Base-by-base conservation (phyloP, 2,329 filamentous ascomycete genomes). In the Periconia sp. region DNA sequence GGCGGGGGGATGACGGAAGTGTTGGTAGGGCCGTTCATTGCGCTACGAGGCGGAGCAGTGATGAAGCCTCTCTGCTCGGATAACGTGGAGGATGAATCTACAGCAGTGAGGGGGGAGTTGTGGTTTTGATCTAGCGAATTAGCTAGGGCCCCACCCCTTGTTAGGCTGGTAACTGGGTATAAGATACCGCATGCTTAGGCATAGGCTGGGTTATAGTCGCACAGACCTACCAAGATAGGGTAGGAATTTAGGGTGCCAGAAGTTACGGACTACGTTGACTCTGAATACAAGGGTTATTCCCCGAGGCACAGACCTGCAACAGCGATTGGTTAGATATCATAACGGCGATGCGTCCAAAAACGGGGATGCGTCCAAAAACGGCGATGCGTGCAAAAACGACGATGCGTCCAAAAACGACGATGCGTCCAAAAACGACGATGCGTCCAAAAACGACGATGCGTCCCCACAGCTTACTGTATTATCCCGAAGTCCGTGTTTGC, bases 1-100 rank as follows among this genome's bases (percentile, higher is more conserved):
- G 35, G 35, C 13, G 35, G 23, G 4, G 13, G 23, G 35, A 29
- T 29, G 23, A 38, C 23, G 24, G 35, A 15, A 18, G 16, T 38
- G 12, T 19, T 22, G 16, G 13, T 38, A 23, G 23, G 35, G 24
- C 30, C 35, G 24, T 15, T 23, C 23, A 29, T 29, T n/a, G n/a
- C n/a, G 15, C 18, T 30, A 26, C 16, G 16, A 23, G 21, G 21
- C 21, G 35, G 21, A 13, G 35, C 13, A 25, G 29, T 32, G 29
- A 5, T 32, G 29, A 15, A 10, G 29, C 29, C 13, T 17, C 29
- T 32, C 29, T 32, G 29, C 8, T 32, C 5, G 4, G 13, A 32
- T 10, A 32, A 32, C 15, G 29, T 32, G 29, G 29, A 5, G 29
- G 19, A 32, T 13, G 29, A 32, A 32, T 9, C 29, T 32, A 5